A percentile compares a stretch with the other conserved stretches of the same genome.
phyloP scores from a whole-genome alignment of 2,329 filamentous ascomycete genomes.

The Phyllosticta ampelicida region DNA sequence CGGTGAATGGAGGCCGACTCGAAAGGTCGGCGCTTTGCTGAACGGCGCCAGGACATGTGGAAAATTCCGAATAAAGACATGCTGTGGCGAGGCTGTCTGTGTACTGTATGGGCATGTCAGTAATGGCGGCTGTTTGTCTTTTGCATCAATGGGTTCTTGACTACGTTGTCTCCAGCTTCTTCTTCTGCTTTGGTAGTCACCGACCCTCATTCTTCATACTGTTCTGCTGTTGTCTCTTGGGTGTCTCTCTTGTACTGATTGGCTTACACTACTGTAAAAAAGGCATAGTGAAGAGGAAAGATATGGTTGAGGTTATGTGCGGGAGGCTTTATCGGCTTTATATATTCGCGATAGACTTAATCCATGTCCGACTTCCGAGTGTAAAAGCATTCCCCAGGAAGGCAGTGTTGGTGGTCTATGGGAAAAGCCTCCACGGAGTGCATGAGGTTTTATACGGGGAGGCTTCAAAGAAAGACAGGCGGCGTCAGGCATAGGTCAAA shows the following conservation, averaged over 20 bases:
- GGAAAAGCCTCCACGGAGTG: not conserved
- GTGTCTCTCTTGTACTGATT: conserved; percentile 1
- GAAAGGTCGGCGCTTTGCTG: not conserved
- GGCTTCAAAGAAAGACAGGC: not conserved
- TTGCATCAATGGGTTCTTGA: conserved; percentile 5
- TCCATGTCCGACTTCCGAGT: conserved; percentile 9
- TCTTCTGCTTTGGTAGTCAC: not conserved
- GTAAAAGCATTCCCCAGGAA: not conserved
- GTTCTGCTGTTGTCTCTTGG: not conserved
- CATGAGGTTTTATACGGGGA: not conserved
- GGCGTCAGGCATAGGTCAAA: not conserved
- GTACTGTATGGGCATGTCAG: not conserved
- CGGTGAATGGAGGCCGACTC: not conserved
- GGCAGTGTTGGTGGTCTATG: accelerated
- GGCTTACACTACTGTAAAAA: not conserved
- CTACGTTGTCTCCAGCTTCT: not conserved
- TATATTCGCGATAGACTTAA: conserved; percentile 7
- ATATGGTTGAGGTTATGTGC: not conserved
- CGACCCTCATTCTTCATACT: not conserved
- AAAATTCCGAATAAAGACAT: not conserved
- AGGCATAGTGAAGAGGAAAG: conserved; percentile 1
- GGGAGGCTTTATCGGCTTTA: conserved; percentile 1
- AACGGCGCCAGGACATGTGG: not conserved
- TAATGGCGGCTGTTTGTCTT: not conserved
- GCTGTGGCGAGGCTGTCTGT: not conserved